A percentile compares a stretch with the other conserved stretches of the same genome.
These are phyloP conservation scores for Euphorbia schlechtendalii DNA, from an alignment of 441 rosid genomes.

Conservation along the genomic window DNA sequence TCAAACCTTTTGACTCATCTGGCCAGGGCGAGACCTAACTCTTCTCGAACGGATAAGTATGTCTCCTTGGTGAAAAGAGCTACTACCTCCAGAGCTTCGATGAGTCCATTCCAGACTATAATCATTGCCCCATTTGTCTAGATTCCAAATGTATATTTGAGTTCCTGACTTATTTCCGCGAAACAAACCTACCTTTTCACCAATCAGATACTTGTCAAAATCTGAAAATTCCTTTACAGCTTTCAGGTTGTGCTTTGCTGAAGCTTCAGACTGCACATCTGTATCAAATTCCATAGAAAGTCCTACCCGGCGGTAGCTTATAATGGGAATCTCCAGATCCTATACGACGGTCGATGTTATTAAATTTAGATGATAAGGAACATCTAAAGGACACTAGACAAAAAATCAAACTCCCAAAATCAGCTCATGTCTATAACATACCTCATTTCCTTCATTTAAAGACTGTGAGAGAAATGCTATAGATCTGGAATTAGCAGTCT, in stretches of 20 bases:
- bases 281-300: conserved; percentile 28
- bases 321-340: conserved; percentile 35
- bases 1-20: conserved; percentile 29
- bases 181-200: conserved; percentile 31
- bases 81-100: conserved; percentile 27
- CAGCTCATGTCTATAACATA: conserved; percentile 5
- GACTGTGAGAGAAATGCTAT: conserved; percentile 39
- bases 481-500: conserved; percentile 31
- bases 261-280: conserved; percentile 24
- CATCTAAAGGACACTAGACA: background rate
- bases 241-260: conserved; percentile 35
- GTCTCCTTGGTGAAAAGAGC: conserved; percentile 37
- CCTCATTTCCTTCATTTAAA: conserved; percentile 36
- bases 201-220: conserved; percentile 37
- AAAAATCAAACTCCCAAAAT: background rate
- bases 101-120: conserved; percentile 25
- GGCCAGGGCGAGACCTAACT: conserved; percentile 34
- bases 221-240: conserved; percentile 30
- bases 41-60: conserved; percentile 32
- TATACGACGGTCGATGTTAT: conserved; percentile 8
- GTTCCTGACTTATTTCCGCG: conserved; percentile 27
- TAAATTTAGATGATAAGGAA: background rate
- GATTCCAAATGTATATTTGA: conserved; percentile 34
- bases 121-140: conserved; percentile 33
- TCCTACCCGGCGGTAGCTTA: conserved; percentile 33